These are phyloP conservation scores for Chlorella sp. DNA, from an alignment of 139 green algal species.

Conservation along the genomic window DNA sequence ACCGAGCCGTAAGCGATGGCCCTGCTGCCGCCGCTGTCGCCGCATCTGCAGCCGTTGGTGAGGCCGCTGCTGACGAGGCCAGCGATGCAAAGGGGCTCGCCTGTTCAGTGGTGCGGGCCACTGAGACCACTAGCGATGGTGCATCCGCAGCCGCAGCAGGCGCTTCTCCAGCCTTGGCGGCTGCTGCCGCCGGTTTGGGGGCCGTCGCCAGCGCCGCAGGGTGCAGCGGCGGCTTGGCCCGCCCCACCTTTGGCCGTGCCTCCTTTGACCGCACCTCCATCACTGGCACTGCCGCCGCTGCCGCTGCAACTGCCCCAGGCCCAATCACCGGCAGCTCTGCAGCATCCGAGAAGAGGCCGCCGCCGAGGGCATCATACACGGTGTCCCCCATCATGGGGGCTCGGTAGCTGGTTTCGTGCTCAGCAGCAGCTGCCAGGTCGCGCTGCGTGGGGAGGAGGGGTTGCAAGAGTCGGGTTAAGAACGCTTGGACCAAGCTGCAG, in stretches of 20 bases:
- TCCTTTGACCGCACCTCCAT: background rate
- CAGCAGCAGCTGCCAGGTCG: background rate
- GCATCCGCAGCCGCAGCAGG: background rate
- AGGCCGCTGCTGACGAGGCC: background rate
- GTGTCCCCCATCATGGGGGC: slow-evolving; percentile 2
- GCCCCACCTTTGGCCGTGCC: background rate
- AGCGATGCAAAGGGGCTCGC: background rate
- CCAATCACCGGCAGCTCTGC: background rate
- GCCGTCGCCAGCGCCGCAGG: too few relatives aligned
- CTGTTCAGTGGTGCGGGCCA: background rate
- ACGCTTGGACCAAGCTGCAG: too few relatives aligned
- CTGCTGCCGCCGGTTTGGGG: background rate
- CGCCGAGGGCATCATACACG: slow-evolving; percentile 30
- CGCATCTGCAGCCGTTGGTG: background rate
- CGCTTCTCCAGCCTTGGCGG: background rate
- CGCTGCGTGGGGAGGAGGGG: background rate
- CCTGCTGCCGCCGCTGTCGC: background rate
- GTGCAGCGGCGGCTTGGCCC: slow-evolving; percentile 6
- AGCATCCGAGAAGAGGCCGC: slow-evolving; percentile 53
- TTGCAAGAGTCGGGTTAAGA: too few relatives aligned
- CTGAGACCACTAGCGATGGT: background rate
- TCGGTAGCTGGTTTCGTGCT: slow-evolving; percentile 8
- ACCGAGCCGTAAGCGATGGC: background rate
- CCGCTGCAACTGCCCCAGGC: background rate
- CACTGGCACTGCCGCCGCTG: background rate